Evolutionary conservation across 2,329 filamentous ascomycete species (phyloP).

Genomic region (Apiospora saccharicola): DNA sequence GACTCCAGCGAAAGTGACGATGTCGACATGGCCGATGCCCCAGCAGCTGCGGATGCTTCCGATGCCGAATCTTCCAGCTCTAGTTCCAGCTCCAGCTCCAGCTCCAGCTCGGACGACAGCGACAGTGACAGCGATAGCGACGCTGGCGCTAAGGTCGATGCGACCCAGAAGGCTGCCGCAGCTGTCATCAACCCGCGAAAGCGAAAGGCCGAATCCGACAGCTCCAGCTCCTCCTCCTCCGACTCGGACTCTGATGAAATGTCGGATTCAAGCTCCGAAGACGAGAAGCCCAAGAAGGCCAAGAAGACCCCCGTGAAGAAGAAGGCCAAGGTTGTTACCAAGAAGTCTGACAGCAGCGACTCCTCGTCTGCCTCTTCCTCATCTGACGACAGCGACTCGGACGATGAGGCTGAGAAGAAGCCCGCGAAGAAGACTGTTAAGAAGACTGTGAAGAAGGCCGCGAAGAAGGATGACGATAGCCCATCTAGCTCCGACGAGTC

Average conservation of each 20-base stretch:
- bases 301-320: constrained; percentile 44
- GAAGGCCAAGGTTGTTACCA: constrained; percentile 34
- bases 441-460: constrained; percentile 23
- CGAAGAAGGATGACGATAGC: constrained; percentile 18
- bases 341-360: constrained; percentile 45
- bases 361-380: constrained; percentile 38
- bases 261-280: constrained; percentile 41
- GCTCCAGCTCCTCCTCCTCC: constrained; percentile 48
- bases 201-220: constrained; percentile 57
- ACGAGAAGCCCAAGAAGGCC: constrained; percentile 54
- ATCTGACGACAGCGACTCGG: constrained; percentile 39
- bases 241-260: constrained; percentile 49
- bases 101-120: constrained; percentile 42
- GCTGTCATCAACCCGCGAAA: constrained; percentile 56
- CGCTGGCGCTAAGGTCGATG: constrained; percentile 34
- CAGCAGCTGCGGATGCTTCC: constrained; percentile 33
- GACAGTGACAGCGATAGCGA: constrained; percentile 44
- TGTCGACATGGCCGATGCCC: constrained; percentile 57
- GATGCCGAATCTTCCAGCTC: constrained; percentile 38
- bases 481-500: constrained; percentile 47
- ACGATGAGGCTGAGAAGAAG: constrained; percentile 38
- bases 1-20: constrained; percentile 47
- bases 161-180: constrained; percentile 34
- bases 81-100: constrained; percentile 47
- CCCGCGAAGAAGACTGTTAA: constrained; percentile 12